Evolutionary conservation across 495 filamentous ascomycete species (phyloP), one percentile per base, ranked within the genome.

Genomic region (Staphylotrichum tortipilum): DNA sequence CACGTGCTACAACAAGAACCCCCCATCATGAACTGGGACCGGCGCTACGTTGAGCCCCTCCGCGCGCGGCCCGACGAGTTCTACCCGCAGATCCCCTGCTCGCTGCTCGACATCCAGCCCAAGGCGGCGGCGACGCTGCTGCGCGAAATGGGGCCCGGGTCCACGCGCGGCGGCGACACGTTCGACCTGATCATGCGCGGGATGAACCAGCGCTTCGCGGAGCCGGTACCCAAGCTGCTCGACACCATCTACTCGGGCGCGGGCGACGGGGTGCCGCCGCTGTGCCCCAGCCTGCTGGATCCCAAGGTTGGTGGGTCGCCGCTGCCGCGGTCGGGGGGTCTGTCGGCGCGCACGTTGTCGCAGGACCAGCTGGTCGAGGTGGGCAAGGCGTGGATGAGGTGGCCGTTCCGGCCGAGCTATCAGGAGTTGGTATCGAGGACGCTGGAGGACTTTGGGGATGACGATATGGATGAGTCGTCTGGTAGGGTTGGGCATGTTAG

Each of bases 11-110:
- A 52, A 8, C 68, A 71, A 39, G 50, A 66, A 8, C 70, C 78
- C 4, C 74, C 74, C 0, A 31, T 75, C 5, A 65, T 88, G 2
- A 49, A 66, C 42, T 88, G 79, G 79, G 84, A 89, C 58, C 77
- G 74, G 4, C 80, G 85, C 22, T 67, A 64, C 7, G 29, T 58
- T 29, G 78, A 82, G 55, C 65, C 76, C 19, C 74, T 78, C 36
- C 49, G 59, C 7, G 70, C 77, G 19, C 41, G 72, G 10, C 24
- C 59, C 0, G 61, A 76, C 4, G 85, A 89, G 50, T 73, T 84
- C 47, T 83, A 68, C 54, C 83, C 80, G 9, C 66, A 68, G 31
- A 46, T 63, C 5, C 56, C 51, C 1, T 62, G 61, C 33, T 50
- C 56, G 43, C 61, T 76, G n/a, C 46, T 76, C 9, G 73, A 76